A percentile compares a stretch with the other conserved stretches of the same genome.
Conservation (phyloP, 345 rosid species). For the Sonneratia caseolaris region DNA sequence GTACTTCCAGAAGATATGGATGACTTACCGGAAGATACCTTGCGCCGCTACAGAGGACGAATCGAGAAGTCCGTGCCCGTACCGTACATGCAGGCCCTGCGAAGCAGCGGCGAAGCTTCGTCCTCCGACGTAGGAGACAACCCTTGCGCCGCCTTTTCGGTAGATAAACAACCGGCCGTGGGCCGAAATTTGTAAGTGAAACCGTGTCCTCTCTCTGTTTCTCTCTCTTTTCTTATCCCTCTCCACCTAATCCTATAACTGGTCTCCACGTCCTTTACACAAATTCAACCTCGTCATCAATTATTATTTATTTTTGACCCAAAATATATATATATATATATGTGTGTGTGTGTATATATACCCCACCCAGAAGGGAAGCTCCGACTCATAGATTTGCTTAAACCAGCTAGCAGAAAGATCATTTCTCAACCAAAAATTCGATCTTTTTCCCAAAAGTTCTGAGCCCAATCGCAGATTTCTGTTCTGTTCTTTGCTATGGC, state of each 20-base stretch:
- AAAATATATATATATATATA: not conserved
- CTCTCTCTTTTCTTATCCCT: too few species aligned
- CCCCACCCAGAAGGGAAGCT: not conserved
- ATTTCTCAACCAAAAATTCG: not conserved
- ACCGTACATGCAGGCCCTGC: too few species aligned
- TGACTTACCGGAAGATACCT: too few species aligned
- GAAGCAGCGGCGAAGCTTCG: too few species aligned
- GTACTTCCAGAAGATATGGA: too few species aligned
- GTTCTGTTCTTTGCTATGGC: not conserved
- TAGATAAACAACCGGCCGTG: conserved; percentile 1
- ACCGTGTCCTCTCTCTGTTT: conserved; percentile 4
- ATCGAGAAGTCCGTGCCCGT: too few species aligned
- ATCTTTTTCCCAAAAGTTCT: not conserved
- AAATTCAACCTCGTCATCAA: not conserved
- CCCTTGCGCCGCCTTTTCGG: not conserved
- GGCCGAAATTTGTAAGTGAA: not conserved
- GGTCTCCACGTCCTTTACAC: conserved; percentile 7
- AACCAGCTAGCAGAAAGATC: not conserved
- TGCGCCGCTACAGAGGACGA: too few species aligned
- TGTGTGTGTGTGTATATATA: too few species aligned
- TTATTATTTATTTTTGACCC: not conserved
- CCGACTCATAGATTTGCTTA: not conserved
- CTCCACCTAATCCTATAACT: too few species aligned
- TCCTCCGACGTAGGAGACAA: too few species aligned
- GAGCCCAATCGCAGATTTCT: not conserved